Conservation (phyloP, 2,329 filamentous ascomycete species). For the Phaeosphaeriaceae sp. region DNA sequence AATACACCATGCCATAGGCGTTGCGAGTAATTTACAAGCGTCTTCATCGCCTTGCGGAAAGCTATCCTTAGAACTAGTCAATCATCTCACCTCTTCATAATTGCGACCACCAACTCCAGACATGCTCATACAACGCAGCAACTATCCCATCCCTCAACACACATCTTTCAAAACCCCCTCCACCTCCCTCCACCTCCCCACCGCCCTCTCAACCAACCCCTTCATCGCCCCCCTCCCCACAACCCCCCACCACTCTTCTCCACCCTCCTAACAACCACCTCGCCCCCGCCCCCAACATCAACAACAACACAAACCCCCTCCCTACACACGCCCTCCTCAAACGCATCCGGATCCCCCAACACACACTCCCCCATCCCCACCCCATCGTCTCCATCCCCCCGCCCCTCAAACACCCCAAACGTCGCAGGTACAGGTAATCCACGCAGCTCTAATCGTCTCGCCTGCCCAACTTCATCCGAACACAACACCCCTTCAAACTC, state of each 20-base stretch:
- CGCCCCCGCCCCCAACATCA: constrained; percentile 62
- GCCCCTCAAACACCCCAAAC: constrained; percentile 71
- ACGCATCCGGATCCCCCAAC: constrained; percentile 83
- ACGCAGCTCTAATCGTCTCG: constrained; percentile 64
- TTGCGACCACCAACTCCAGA: too few species aligned
- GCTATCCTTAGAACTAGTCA: too few species aligned
- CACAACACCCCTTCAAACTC: constrained; percentile 83
- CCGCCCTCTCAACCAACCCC: constrained; percentile 64
- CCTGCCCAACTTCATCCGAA: constrained; percentile 63
- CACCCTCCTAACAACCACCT: constrained; percentile 72
- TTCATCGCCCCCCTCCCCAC: constrained; percentile 69
- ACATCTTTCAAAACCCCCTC: constrained; percentile 33
- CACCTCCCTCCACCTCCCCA: constrained; percentile 69
- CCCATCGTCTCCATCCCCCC: too few species aligned
- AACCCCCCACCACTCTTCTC: constrained; percentile 82
- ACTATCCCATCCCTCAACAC: too few species aligned
- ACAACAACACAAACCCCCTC: constrained; percentile 86
- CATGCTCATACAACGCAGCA: too few species aligned
- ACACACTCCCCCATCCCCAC: constrained; percentile 68
- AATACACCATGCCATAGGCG: too few species aligned
- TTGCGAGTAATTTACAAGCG: too few species aligned
- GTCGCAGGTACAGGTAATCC: constrained; percentile 78
- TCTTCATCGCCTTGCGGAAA: too few species aligned
- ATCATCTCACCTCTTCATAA: too few species aligned
- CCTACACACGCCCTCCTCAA: constrained; percentile 84